Evolutionary conservation across 306 rosid genomes (phyloP).

Genomic region (Quercus suber): DNA sequence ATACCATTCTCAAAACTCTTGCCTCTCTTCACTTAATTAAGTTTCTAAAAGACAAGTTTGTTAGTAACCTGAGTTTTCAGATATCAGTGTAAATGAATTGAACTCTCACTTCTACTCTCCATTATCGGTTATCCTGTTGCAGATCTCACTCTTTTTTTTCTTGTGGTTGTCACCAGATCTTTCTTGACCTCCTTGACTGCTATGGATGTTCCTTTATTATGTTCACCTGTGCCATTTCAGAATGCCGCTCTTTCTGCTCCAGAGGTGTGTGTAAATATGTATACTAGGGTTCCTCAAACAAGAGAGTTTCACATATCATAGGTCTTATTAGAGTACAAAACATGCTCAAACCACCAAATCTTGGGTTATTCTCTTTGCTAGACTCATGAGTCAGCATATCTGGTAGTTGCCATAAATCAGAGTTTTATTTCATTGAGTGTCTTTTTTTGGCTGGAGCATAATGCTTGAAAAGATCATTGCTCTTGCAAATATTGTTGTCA

Average conservation of each 20-base stretch:
- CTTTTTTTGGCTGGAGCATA: not conserved
- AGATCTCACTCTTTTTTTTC: slow-evolving; percentile 1
- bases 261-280: slow-evolving; percentile 41
- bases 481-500: not conserved
- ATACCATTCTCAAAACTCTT: too few species aligned
- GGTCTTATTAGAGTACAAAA: not conserved
- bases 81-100: slow-evolving; percentile 9
- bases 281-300: not conserved
- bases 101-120: slow-evolving; percentile 7
- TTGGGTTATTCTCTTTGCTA: slow-evolving; percentile 10
- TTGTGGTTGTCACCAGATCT: slow-evolving; percentile 47
- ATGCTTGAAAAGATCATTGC: not conserved
- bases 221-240: slow-evolving; percentile 81
- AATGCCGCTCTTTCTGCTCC: slow-evolving; percentile 83
- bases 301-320: not conserved
- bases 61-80: slow-evolving; percentile 16
- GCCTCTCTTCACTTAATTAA: not conserved
- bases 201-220: slow-evolving; percentile 77
- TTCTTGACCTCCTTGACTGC: slow-evolving; percentile 66
- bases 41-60: not conserved
- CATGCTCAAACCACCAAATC: slow-evolving; percentile 6
- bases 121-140: slow-evolving; percentile 9
- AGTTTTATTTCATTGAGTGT: not conserved
- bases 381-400: not conserved
- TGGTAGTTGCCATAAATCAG: not conserved